These are phyloP conservation scores for Cladorrhinum sp. DNA, from an alignment of 2,329 filamentous ascomycete genomes.

Conservation along the genomic window DNA sequence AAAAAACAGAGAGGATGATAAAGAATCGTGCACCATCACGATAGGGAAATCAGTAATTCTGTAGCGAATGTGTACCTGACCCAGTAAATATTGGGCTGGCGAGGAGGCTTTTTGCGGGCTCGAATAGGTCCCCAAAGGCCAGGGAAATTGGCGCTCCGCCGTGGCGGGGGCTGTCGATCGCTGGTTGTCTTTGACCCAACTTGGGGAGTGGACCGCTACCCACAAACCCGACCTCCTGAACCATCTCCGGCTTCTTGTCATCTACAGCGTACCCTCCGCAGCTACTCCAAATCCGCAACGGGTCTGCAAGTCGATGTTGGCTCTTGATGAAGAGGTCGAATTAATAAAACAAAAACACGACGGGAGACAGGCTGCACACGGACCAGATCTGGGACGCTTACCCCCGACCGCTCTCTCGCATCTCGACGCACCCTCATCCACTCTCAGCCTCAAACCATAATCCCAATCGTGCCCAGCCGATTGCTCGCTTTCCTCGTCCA, in stretches of 20 bases:
- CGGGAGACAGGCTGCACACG: not conserved
- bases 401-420: constrained; percentile 3
- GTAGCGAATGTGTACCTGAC: too few species aligned
- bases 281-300: constrained; percentile 8
- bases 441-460: constrained; percentile 17
- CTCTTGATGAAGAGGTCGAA: not conserved
- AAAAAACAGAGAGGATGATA: too few species aligned
- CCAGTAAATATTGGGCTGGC: not conserved
- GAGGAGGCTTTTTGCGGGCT: not conserved
- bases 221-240: constrained; percentile 24
- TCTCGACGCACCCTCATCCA: constrained; percentile 3
- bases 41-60: too few species aligned
- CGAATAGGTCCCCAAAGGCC: constrained; percentile 13
- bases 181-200: constrained; percentile 25
- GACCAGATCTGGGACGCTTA: not conserved
- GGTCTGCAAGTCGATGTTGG: not conserved
- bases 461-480: constrained; percentile 10
- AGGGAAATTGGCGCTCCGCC: constrained; percentile 33
- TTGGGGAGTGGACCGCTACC: constrained; percentile 15
- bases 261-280: constrained; percentile 10
- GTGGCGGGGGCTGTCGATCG: constrained; percentile 33
- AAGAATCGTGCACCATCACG: too few species aligned
- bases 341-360: not conserved
- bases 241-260: constrained; percentile 16
- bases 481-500: not conserved